A percentile compares a stretch with the other conserved stretches of the same genome.
Conservation (phyloP, 305 asterid genomes). For the Fraxinus velutina region DNA sequence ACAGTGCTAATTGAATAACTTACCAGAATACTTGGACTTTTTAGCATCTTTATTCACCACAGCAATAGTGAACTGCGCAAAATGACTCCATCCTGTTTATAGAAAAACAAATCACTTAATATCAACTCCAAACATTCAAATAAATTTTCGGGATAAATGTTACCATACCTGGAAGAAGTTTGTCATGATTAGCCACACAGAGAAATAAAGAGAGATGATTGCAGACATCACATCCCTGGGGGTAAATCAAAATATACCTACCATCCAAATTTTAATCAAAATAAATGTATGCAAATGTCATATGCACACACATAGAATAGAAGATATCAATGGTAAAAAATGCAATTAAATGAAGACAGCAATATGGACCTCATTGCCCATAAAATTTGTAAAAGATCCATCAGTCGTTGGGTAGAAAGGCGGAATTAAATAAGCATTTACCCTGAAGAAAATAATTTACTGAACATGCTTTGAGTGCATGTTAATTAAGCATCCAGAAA, state of each 20-base stretch:
- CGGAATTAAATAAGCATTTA: not conserved
- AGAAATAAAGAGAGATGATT: slow-evolving; percentile 97
- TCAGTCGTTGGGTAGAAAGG: not conserved
- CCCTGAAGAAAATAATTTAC: not conserved
- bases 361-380: not conserved
- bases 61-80: slow-evolving; percentile 93
- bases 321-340: not conserved
- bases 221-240: slow-evolving; percentile 97
- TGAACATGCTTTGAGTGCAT: not conserved
- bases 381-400: not conserved
- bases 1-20: not conserved
- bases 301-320: not conserved
- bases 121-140: slow-evolving; percentile 8
- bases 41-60: slow-evolving; percentile 97
- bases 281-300: not conserved
- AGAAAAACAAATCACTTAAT: slow-evolving; percentile 12
- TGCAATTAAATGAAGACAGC: not conserved
- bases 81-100: slow-evolving; percentile 91
- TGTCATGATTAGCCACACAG: slow-evolving; percentile 96
- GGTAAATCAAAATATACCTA: slow-evolving; percentile 96
- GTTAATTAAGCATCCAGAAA: not conserved
- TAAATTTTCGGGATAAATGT: not conserved
- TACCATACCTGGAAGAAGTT: slow-evolving; percentile 87
- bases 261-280: slow-evolving; percentile 27
- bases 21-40: slow-evolving; percentile 93